Evolutionary conservation across 73 alveolate species (phyloP), one percentile per base, ranked within the genome.

Genomic region (Halteria grandinella): DNA sequence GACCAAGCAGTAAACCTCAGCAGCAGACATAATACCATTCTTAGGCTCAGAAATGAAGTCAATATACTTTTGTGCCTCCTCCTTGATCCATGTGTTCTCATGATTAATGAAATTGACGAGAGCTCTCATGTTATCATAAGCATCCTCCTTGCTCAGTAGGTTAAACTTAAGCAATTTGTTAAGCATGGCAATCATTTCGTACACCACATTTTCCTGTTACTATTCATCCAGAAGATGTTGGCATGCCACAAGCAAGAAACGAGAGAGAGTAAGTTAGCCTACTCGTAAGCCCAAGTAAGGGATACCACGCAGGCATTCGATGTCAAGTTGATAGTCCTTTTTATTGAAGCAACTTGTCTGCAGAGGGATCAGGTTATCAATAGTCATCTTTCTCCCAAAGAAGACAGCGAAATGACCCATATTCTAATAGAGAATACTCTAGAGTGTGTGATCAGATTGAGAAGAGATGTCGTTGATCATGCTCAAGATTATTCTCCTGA

Each of bases 371-470:
- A 76, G 44, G 53, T 60, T 44, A 55, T 76, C 81, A 18, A 60
- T 76, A 2, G 88, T 60, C 81, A 76, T 47, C 41, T 62, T 76
- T 12, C 81, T 25, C 6, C 88, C 88, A 48, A 76, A 62, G 88
- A 60, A 76, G 28, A 27, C 55, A 33, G 74, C 33, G 45, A 75
- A 32, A 12, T 44, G 32, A 5, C 76, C 87, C n/a, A 75, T 20
- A n/a, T 55, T 58, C 2, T 55, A 31, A 43, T 32, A 52, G 24
- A 55, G 55, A 17, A 58, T 55, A 25, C 64, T 40, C 55, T 75
- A 40, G 12, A 75, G 23, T n/a, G 75, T 37, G n/a, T 66, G 52
- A 31, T 75, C 87, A 4, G 5, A 11, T 36, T 36, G 47, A 41
- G 76, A 17, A 21, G 55, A 37, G 23, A 55, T 75, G 41, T 75